Conservation (phyloP, 2,329 filamentous ascomycete species). For the Aspergillus costaricaensis region DNA sequence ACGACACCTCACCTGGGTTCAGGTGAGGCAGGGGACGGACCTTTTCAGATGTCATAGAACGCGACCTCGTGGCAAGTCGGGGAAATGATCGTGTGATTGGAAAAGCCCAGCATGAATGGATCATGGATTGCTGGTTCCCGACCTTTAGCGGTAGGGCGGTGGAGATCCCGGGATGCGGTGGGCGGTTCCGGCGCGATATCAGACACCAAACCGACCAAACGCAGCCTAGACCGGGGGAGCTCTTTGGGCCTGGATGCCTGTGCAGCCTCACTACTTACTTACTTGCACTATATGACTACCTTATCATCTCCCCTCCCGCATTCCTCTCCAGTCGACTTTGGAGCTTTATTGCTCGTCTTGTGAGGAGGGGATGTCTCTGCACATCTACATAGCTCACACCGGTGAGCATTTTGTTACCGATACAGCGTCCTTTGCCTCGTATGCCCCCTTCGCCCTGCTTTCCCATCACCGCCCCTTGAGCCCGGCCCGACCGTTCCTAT, state of each 20-base stretch:
- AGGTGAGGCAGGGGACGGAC: slow-evolving; percentile 34
- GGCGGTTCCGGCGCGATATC: slow-evolving; percentile 22
- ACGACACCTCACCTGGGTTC: slow-evolving; percentile 35
- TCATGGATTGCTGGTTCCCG: slow-evolving; percentile 7
- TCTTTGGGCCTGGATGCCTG: slow-evolving; percentile 16
- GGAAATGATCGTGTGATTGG: slow-evolving; percentile 33
- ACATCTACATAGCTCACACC: slow-evolving; percentile 89
- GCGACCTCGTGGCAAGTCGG: slow-evolving; percentile 29
- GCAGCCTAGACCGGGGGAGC: slow-evolving; percentile 24
- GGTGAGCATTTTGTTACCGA: slow-evolving; percentile 83
- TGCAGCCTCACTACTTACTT: slow-evolving; percentile 11
- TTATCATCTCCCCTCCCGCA: slow-evolving; percentile 26
- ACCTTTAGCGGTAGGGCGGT: slow-evolving; percentile 8
- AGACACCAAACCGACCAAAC: slow-evolving; percentile 16
- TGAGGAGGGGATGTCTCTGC: slow-evolving; percentile 72
- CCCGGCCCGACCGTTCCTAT: slow-evolving; percentile 11
- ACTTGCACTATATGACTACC: slow-evolving; percentile 8
- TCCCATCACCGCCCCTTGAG: slow-evolving; percentile 2
- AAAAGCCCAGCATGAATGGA: slow-evolving; percentile 8
- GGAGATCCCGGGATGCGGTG: slow-evolving; percentile 16
- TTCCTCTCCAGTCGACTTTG: slow-evolving; percentile 18
- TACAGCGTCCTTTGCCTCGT: slow-evolving; percentile 73
- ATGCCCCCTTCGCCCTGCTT: slow-evolving; percentile 38
- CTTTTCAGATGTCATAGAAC: slow-evolving; percentile 39
- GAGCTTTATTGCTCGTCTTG: slow-evolving; percentile 31